Percentiles rank a stretch among this genome's conserved stretches.
phyloP scores from a whole-genome alignment of 768 basidiomycete species.

The Russula brevipes region DNA sequence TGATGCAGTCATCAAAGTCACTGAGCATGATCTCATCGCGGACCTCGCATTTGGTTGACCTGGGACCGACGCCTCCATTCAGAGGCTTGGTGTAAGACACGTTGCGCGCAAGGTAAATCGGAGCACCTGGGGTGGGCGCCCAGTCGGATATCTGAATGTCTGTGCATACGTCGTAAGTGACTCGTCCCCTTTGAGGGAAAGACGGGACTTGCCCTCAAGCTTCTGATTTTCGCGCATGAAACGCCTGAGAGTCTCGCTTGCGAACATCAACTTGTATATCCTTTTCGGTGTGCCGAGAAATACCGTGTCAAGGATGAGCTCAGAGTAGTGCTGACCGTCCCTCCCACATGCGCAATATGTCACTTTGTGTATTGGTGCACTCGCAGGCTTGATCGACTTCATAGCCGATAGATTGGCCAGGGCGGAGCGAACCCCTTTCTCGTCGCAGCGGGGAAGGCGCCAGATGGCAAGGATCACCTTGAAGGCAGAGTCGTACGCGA shows the following conservation, averaged over 20 bases:
- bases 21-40: slow-evolving; percentile 74
- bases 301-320: slow-evolving; percentile 69
- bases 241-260: slow-evolving; percentile 91
- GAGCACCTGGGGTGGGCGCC: slow-evolving; percentile 59
- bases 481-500: slow-evolving; percentile 91
- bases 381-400: slow-evolving; percentile 12
- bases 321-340: slow-evolving; percentile 62
- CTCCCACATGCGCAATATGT: slow-evolving; percentile 73
- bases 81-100: slow-evolving; percentile 98
- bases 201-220: slow-evolving; percentile 61
- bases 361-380: slow-evolving; percentile 40
- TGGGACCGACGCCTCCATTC: slow-evolving; percentile 83
- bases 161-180: slow-evolving; percentile 31
- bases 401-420: slow-evolving; percentile 3
- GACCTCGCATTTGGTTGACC: slow-evolving; percentile 93
- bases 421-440: slow-evolving; percentile 18
- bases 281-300: slow-evolving; percentile 91
- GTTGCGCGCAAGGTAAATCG: slow-evolving; percentile 72
- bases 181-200: neutral
- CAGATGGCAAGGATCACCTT: slow-evolving; percentile 97
- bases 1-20: slow-evolving; percentile 80
- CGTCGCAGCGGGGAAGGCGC: slow-evolving; percentile 78
- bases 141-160: slow-evolving; percentile 97
- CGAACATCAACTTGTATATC: slow-evolving; percentile 94
- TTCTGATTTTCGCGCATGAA: slow-evolving; percentile 91